Evolutionary conservation across 2,329 filamentous ascomycete species (phyloP), one percentile per base, ranked within the genome.

Genomic region (Xylariales sp.): DNA sequence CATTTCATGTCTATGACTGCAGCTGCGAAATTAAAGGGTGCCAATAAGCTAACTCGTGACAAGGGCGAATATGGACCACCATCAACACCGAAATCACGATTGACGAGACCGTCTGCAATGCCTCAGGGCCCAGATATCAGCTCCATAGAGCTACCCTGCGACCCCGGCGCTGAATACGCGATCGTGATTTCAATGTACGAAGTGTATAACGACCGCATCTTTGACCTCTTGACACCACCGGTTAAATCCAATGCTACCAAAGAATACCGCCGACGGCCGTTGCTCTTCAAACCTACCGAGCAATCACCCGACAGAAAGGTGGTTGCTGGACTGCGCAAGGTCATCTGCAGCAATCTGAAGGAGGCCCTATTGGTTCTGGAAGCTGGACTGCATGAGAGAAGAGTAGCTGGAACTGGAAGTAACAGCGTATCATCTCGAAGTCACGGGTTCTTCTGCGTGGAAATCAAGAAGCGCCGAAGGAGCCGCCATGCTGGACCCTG

Each of bases 171-270:
- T 38, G 88, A 95, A 50, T 96, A 96, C 51, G 84, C 85, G 5
- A 81, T 98, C 38, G 69, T 98, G 10, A 74, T 98, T 16, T 95
- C 89, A 38, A 98, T 98, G 90, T 97, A 97, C 62, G 93, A 98
- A 61, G 91, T 98, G 2, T 96, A 98, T 68, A 98, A 98, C 56
- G 91, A 98, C 63, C 83, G 90, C 24, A 97, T 98, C 48, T 97
- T 94, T 59, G 93, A 98, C 54, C 78, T 98, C 0, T 70, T 98
- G 1, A 85, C 84, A 0, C 76, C 78, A 0, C 74, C 77, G 3
- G 63, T 70, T 16, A 75, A 75, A 44, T 72, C 72, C 0, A 74
- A 74, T 24, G 71, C 72, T 5, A 83, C 79, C 3, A 88, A 87
- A 51, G 83, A 88, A 41, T 72, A 74, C 46, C 74, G 82, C 35